Base-by-base conservation (phyloP, 2,329 filamentous ascomycete genomes). In the Colletotrichum sp. region DNA sequence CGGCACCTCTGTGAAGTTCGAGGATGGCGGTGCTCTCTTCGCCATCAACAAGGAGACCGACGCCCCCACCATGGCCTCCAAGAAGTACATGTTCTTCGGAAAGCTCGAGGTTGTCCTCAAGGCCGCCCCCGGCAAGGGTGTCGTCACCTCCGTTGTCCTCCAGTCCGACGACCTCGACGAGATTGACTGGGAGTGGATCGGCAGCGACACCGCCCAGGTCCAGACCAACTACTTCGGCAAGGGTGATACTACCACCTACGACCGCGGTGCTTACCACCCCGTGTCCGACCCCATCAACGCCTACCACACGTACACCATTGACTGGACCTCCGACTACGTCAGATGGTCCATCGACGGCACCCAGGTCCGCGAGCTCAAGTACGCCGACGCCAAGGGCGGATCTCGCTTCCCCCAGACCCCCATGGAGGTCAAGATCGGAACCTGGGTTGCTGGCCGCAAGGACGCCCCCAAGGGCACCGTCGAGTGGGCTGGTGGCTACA, bases 71-170 rank as follows among this genome's bases (percentile, higher is more conserved):
- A 95, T 98, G 84, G 90, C 89, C 81, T 91, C 91, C 72, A 90
- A 92, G 81, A 96, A 96, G 90, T 99, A 98, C 89, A 95, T 99
- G 84, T 98, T 99, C 94, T 99, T 98, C 84, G 97, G 97, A 77
- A 93, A 93, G 81, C 91, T 98, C 80, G 94, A 98, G 71, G 92
- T 95, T 76, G 92, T 91, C 34, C 87, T 98, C 82, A 94, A 96
- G 85, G 93, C 94, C 52, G 93, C 97, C 30, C 90, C 94, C 5
- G 97, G 96, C 58, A 88, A 88, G 8, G 97, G 97, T 79, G 94
- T 99, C 78, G 94, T 99, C 77, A 98, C 96, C 86, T 96, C 94
- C 78, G 90, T 95, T 55, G 95, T 99, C 57, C 88, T 99, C 78
- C 94, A 98, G 87, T 98, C 96, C 3, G 95, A 98, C 81, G 92